These are phyloP conservation scores for Eucalyptus dawsonii DNA, from an alignment of 345 rosid species.

Conservation along the genomic window DNA sequence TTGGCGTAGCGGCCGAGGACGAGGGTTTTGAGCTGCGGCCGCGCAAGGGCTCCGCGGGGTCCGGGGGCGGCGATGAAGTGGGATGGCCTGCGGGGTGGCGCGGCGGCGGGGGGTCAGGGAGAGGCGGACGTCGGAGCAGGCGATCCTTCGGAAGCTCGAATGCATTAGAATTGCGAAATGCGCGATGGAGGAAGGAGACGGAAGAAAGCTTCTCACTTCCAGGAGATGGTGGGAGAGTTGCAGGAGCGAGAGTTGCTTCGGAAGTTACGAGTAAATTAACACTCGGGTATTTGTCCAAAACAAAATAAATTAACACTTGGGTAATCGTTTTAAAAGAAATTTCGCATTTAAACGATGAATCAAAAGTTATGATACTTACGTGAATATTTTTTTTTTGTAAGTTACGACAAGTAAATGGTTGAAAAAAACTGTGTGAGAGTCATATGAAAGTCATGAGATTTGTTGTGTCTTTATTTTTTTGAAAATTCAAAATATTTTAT, in stretches of 20 bases:
- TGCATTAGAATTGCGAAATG: background rate
- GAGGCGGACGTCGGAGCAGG: background rate
- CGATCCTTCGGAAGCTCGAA: background rate
- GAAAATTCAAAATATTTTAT: background rate
- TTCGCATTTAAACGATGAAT: too few relatives aligned
- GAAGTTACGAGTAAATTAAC: too few relatives aligned
- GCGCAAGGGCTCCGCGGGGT: conserved; percentile 22
- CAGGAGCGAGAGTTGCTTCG: too few relatives aligned
- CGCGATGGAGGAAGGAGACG: background rate
- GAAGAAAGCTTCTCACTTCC: background rate
- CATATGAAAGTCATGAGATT: too few relatives aligned
- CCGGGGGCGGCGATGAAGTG: background rate
- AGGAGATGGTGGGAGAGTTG: background rate
- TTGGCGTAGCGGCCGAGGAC: conserved; percentile 40
- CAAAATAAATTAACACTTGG: too few relatives aligned
- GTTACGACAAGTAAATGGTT: too few relatives aligned
- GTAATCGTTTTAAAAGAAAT: too few relatives aligned
- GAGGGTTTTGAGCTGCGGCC: conserved; percentile 42
- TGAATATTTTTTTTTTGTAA: too few relatives aligned
- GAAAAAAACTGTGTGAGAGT: rapidly evolving
- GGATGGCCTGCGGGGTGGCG: background rate
- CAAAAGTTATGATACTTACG: rapidly evolving
- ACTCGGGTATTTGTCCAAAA: too few relatives aligned
- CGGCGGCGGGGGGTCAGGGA: background rate
- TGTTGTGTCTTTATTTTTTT: too few relatives aligned